phyloP scores from a whole-genome alignment of 495 filamentous ascomycete species.

The Echria macrotheca region DNA sequence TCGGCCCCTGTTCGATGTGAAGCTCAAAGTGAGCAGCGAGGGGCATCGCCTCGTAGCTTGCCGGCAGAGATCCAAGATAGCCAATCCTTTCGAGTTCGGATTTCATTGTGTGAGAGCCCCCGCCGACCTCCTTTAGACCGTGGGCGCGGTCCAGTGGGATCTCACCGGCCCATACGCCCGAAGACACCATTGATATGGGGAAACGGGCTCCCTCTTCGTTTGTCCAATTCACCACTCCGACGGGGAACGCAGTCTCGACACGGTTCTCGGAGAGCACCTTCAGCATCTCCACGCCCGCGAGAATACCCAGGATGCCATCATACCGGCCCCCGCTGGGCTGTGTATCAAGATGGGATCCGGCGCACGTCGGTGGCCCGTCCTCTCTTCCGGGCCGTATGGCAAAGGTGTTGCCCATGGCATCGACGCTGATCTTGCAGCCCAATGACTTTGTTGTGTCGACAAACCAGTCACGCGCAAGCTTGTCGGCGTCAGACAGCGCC shows the following conservation, averaged over 20 bases:
- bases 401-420: conserved; percentile 64
- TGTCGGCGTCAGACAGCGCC: conserved; percentile 65
- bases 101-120: conserved; percentile 54
- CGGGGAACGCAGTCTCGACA: conserved; percentile 62
- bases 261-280: conserved; percentile 61
- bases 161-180: conserved; percentile 70
- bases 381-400: conserved; percentile 56
- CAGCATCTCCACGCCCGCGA: conserved; percentile 67
- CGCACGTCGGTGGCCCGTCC: conserved; percentile 50
- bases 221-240: conserved; percentile 78
- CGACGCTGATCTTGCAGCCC: conserved; percentile 50
- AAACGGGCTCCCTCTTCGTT: conserved; percentile 83
- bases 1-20: conserved; percentile 77
- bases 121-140: conserved; percentile 49
- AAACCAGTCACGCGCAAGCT: conserved; percentile 70
- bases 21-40: conserved; percentile 81
- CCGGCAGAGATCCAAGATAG: conserved; percentile 56
- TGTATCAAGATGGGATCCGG: conserved; percentile 72
- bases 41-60: conserved; percentile 55
- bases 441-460: conserved; percentile 56
- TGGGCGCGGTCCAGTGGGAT: conserved; percentile 57
- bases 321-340: conserved; percentile 72
- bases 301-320: conserved; percentile 72
- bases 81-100: conserved; percentile 64
- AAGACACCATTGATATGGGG: conserved; percentile 69